Evolutionary conservation across 2,329 filamentous ascomycete genomes (phyloP).

Genomic region (Rutstroemia sp.): DNA sequence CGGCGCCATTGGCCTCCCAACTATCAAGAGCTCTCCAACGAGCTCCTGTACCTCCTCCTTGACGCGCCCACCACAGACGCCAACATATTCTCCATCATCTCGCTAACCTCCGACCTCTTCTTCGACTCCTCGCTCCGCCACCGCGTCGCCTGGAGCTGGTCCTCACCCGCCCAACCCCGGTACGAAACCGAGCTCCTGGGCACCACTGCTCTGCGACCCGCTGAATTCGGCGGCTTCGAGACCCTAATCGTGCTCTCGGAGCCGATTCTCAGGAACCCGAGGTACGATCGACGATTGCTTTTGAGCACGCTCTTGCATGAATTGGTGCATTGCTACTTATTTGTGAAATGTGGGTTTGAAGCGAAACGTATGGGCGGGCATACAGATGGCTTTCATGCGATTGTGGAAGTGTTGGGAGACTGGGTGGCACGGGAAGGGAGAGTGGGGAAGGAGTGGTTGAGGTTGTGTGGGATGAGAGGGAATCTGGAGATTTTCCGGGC

Average conservation of each 20-base stretch:
- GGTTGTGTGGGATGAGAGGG: slow-evolving; percentile 53
- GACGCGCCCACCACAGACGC: background rate
- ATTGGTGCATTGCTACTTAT: slow-evolving; percentile 60
- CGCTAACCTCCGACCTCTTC: slow-evolving; percentile 54
- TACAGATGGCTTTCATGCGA: slow-evolving; percentile 50
- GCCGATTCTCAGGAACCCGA: slow-evolving; percentile 43
- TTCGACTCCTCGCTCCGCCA: slow-evolving; percentile 48
- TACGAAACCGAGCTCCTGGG: slow-evolving; percentile 52
- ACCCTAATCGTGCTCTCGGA: slow-evolving; percentile 55
- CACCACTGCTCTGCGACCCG: slow-evolving; percentile 49
- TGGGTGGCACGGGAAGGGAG: slow-evolving; percentile 45
- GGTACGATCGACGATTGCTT: slow-evolving; percentile 51
- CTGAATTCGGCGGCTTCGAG: slow-evolving; percentile 44
- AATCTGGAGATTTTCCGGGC: slow-evolving; percentile 46
- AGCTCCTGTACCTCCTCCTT: slow-evolving; percentile 1
- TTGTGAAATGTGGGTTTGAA: slow-evolving; percentile 52
- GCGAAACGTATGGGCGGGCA: slow-evolving; percentile 51
- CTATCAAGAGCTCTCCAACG: slow-evolving; percentile 13
- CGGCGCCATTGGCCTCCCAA: slow-evolving; percentile 8
- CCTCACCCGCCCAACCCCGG: slow-evolving; percentile 35
- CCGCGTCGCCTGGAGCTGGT: slow-evolving; percentile 58
- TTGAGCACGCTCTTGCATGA: slow-evolving; percentile 61
- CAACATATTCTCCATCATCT: slow-evolving; percentile 43
- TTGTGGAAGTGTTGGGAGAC: slow-evolving; percentile 51
- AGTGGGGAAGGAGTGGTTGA: slow-evolving; percentile 40